Percentiles rank a stretch among this genome's conserved stretches.
Evolutionary conservation across 768 basidiomycete genomes (phyloP).

Genomic region (Russula foetens): DNA sequence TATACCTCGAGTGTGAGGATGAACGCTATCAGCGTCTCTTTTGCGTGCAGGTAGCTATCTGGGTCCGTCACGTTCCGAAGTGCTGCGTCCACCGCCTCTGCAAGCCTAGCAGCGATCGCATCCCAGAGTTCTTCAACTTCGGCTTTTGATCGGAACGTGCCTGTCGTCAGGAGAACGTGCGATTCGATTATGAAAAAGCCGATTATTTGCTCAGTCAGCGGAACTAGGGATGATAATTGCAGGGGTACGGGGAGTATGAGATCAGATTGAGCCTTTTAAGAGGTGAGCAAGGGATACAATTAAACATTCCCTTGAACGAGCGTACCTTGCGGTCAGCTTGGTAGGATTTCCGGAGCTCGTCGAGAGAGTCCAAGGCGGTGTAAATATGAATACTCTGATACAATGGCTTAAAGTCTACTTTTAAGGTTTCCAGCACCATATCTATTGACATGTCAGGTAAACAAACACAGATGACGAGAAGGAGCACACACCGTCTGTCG

Average conservation of each 20-base stretch:
- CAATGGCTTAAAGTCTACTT: conserved; percentile 89
- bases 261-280: conserved; percentile 83
- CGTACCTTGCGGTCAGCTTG: conserved; percentile 92
- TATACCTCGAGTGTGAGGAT: conserved; percentile 88
- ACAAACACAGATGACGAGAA: background rate
- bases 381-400: conserved; percentile 98
- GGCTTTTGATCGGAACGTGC: conserved; percentile 78
- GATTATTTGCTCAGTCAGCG: conserved; percentile 87
- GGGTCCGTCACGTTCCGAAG: conserved; percentile 69
- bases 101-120: conserved; percentile 64
- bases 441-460: conserved; percentile 38
- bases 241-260: conserved; percentile 80
- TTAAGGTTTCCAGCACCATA: conserved; percentile 78
- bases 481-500: conserved; percentile 74
- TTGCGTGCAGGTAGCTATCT: conserved; percentile 73
- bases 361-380: conserved; percentile 80
- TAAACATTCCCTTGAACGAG: background rate
- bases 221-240: conserved; percentile 54
- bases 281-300: background rate
- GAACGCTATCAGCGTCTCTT: conserved; percentile 77
- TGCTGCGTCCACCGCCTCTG: conserved; percentile 63
- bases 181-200: conserved; percentile 98
- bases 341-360: conserved; percentile 84
- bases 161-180: conserved; percentile 83
- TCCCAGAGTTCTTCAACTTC: conserved; percentile 98